A percentile compares a stretch with the other conserved stretches of the same genome.
Conservation (phyloP, 73 alveolate species). For the Paramecium biaurelia region DNA sequence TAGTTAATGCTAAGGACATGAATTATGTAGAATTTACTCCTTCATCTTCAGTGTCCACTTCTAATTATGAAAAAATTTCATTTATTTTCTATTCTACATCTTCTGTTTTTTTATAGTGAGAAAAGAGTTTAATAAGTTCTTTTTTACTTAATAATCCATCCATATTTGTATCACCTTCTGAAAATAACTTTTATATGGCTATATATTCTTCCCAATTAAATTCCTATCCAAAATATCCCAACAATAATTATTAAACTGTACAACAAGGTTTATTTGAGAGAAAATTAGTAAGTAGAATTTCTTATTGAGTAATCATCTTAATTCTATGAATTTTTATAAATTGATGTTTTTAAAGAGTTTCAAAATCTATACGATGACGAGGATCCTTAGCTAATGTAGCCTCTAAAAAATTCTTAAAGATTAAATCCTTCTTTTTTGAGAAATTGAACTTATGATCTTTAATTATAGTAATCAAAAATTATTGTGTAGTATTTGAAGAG, state of each 20-base stretch:
- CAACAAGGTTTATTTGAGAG: not conserved
- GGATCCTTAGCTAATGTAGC: not conserved
- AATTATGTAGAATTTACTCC: not conserved
- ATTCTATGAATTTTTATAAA: not conserved
- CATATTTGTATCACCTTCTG: not conserved
- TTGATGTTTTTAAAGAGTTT: not conserved
- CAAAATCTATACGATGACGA: not conserved
- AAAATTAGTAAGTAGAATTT: not conserved
- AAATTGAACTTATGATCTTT: not conserved
- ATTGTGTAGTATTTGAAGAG: not conserved
- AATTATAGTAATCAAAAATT: not conserved
- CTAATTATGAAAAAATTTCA: not conserved
- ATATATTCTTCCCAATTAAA: constrained; percentile 7
- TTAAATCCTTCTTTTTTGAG: not conserved
- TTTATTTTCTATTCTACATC: not conserved
- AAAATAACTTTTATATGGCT: not conserved
- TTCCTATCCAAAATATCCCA: not conserved
- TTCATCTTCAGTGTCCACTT: not conserved
- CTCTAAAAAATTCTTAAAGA: not conserved
- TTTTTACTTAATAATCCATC: not conserved
- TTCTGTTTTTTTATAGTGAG: not conserved
- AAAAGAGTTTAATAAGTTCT: not conserved
- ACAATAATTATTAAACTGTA: not conserved
- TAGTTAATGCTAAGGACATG: not conserved
- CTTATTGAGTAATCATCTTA: not conserved